These are phyloP conservation scores for Lithospermum erythrorhizon DNA, from an alignment of 257 asterid genomes.

Conservation along the genomic window DNA sequence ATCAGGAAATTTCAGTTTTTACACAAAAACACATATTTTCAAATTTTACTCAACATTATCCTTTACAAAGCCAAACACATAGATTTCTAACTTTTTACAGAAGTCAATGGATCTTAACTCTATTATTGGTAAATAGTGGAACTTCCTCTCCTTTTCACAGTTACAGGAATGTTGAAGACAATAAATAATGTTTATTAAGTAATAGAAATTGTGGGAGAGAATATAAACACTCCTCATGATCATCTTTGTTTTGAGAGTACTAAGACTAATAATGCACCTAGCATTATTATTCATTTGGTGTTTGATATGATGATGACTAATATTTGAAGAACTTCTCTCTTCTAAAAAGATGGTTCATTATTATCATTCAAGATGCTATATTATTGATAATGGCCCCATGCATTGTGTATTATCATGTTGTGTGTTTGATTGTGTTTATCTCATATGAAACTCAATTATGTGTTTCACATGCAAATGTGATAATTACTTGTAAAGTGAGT, in stretches of 20 bases:
- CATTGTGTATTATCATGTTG: not conserved
- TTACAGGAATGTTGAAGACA: too few species aligned
- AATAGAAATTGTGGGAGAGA: not conserved
- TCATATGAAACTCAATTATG: not conserved
- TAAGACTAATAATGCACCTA: not conserved
- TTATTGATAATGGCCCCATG: not conserved
- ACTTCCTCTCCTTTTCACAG: not conserved
- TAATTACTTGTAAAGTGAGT: conserved; percentile 3
- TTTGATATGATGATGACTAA: not conserved
- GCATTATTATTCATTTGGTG: not conserved
- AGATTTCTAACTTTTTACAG: too few species aligned
- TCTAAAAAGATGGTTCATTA: not conserved
- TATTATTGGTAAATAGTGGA: not conserved
- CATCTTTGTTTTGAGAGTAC: not conserved
- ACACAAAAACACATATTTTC: too few species aligned
- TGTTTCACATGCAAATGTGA: conserved; percentile 1
- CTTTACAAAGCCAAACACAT: too few species aligned
- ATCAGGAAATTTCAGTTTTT: too few species aligned
- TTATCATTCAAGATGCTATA: not conserved
- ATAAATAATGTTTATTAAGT: too few species aligned
- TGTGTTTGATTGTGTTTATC: not conserved
- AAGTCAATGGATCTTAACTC: not conserved
- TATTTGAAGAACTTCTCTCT: not conserved
- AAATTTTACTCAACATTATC: too few species aligned
- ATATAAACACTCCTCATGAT: not conserved